These are phyloP conservation scores for Microdochium paspali DNA, from an alignment of 2,329 filamentous ascomycete genomes.

Conservation along the genomic window DNA sequence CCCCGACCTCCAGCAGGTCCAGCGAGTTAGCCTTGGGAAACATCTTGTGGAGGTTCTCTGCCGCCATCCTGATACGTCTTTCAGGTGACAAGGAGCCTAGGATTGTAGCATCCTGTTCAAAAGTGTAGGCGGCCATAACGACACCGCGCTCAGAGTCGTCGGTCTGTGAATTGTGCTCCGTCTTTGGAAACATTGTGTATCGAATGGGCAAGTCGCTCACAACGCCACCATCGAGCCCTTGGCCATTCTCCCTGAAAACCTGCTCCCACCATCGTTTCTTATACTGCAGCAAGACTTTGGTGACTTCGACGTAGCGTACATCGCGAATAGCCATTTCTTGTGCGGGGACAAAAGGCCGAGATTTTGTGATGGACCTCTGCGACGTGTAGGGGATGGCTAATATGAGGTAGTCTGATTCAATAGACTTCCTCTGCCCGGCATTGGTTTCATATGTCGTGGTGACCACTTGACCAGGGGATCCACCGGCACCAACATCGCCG, in stretches of 20 bases:
- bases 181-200: slow-evolving; percentile 6
- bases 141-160: slow-evolving; percentile 1
- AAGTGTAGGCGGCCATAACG: slow-evolving; percentile 6
- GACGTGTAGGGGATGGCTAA: slow-evolving; percentile 3
- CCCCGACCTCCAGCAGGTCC: slow-evolving; percentile 3
- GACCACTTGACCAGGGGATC: background rate
- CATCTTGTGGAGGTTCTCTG: slow-evolving; percentile 3
- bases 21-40: slow-evolving; percentile 1
- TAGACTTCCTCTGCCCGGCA: background rate
- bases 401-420: slow-evolving; percentile 1
- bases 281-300: slow-evolving; percentile 6
- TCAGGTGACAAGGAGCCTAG: slow-evolving; percentile 1
- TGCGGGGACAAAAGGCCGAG: background rate
- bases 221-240: slow-evolving; percentile 4
- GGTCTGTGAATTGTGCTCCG: slow-evolving; percentile 1
- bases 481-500: background rate
- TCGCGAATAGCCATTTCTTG: slow-evolving; percentile 5
- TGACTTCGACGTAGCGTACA: slow-evolving; percentile 5
- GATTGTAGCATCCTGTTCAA: slow-evolving; percentile 5
- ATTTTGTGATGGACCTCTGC: slow-evolving; percentile 3
- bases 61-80: slow-evolving; percentile 2
- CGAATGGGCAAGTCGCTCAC: slow-evolving; percentile 4
- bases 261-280: slow-evolving; percentile 4
- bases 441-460: background rate
- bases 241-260: background rate